Conservation (phyloP, 306 rosid genomes). For the Inga oerstediana region DNA sequence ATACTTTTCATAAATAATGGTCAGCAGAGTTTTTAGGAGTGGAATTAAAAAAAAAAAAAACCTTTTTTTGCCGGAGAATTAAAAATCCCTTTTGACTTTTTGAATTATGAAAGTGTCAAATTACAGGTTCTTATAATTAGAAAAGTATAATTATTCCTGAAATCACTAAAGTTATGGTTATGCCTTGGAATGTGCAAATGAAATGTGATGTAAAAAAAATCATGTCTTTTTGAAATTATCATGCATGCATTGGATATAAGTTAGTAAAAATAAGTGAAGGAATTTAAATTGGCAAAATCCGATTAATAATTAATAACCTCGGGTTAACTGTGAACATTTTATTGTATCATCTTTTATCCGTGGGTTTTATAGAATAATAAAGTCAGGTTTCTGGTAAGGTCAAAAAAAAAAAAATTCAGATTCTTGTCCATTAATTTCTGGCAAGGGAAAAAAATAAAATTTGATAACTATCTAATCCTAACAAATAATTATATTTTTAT, state of each 20-base stretch:
- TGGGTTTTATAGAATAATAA: neutral
- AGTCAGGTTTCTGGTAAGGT: too few species aligned
- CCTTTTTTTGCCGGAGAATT: too few species aligned
- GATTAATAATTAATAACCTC: neutral
- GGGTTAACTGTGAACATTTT: neutral
- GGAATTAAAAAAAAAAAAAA: neutral
- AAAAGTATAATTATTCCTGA: neutral
- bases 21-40: slow-evolving; percentile 3
- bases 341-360: neutral
- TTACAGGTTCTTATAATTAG: neutral
- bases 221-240: neutral
- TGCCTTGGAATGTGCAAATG: neutral
- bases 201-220: neutral
- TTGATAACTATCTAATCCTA: neutral
- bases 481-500: neutral
- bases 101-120: neutral
- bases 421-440: neutral
- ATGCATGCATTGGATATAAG: too few species aligned
- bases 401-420: neutral
- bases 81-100: slow-evolving; percentile 8
- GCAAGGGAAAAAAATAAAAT: neutral
- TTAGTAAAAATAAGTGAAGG: too few species aligned
- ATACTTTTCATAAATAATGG: slow-evolving; percentile 21
- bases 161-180: neutral
- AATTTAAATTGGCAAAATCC: too few species aligned